Base-by-base conservation (phyloP, 2,329 filamentous ascomycete genomes). In the Aspergillus clavatus region DNA sequence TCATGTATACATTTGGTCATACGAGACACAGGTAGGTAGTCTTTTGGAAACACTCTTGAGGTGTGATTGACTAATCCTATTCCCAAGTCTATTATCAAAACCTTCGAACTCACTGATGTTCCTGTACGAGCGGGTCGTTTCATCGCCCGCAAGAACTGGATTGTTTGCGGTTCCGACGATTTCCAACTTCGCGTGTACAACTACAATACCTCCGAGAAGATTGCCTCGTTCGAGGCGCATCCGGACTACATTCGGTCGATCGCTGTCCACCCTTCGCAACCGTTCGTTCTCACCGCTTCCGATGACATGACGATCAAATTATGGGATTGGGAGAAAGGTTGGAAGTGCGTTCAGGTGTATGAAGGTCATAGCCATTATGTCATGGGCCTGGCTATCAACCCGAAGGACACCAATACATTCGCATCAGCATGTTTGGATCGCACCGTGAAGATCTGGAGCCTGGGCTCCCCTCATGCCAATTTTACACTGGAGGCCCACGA, bases 201-300 rank as follows among this genome's bases (percentile, higher is more conserved):
- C 76, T 98, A 97, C 80, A 97, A 98, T 74, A 98, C 93, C 43
- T 95, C 89, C 49, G 93, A 98, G 73, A 97, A 96, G 80, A 93
- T 97, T 62, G 91, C 89, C 43, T 87, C 87, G 12, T 97, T 96
- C 70, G 91, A 97, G 74, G 91, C 90, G 41, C 93, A 98, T 67
- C 93, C 93, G 50, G 93, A 98, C 71, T 98, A 98, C 66, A 97
- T 98, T 66, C 87, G 93, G 60, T 90, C 93, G 40, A 96, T 98
- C 58, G 89, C 85, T 53, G 88, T 98, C 28, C 93, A 98, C 68
- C 93, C 93, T 5, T 89, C 89, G 36, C 89, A 95, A 65, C 90
- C 93, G 1, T 97, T 96, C 62, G 88, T 97, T 42, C 78, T 98
- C 48, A 98, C 93, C 43, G 93, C 93, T 53, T 93, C 87, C 53